These are phyloP conservation scores for Fusarium sp. DNA, from an alignment of 2,329 filamentous ascomycete species.

Conservation along the genomic window DNA sequence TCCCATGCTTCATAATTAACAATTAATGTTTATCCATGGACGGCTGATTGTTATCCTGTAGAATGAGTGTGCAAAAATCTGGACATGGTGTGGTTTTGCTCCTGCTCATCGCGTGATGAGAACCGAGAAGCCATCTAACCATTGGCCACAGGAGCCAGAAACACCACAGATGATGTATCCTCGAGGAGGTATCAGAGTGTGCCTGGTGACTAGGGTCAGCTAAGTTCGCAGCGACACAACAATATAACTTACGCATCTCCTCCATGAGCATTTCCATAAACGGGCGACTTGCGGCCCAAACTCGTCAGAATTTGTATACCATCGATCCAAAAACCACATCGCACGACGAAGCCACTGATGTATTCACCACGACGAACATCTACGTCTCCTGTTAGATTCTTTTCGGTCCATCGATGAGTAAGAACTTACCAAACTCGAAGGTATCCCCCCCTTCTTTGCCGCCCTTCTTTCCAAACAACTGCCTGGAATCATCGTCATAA, in stretches of 20 bases:
- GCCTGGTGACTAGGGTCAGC: slow-evolving; percentile 60
- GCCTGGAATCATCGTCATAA: slow-evolving; percentile 86
- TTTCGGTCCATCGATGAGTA: background rate
- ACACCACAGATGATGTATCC: slow-evolving; percentile 91
- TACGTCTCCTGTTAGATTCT: slow-evolving; percentile 50
- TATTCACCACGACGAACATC: slow-evolving; percentile 88
- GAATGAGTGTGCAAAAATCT: slow-evolving; percentile 24
- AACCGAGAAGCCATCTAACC: slow-evolving; percentile 87
- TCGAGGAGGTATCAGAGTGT: slow-evolving; percentile 86
- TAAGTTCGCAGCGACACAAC: background rate
- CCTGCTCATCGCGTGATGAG: slow-evolving; percentile 62
- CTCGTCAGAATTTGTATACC: slow-evolving; percentile 91
- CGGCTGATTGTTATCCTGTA: slow-evolving; percentile 10
- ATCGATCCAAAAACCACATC: slow-evolving; percentile 85
- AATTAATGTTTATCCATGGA: slow-evolving; percentile 27
- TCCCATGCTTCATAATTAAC: slow-evolving; percentile 9
- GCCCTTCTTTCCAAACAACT: slow-evolving; percentile 85
- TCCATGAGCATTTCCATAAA: slow-evolving; percentile 83
- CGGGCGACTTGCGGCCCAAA: slow-evolving; percentile 81
- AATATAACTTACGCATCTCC: slow-evolving; percentile 79
- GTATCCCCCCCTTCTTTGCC: slow-evolving; percentile 75
- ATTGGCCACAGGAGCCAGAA: slow-evolving; percentile 80
- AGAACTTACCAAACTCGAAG: slow-evolving; percentile 77
- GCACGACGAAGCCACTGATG: slow-evolving; percentile 84
- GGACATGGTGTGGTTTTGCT: background rate